These are phyloP conservation scores for Penicillium sclerotigenum DNA, from an alignment of 2,329 filamentous ascomycete species.

Conservation along the genomic window DNA sequence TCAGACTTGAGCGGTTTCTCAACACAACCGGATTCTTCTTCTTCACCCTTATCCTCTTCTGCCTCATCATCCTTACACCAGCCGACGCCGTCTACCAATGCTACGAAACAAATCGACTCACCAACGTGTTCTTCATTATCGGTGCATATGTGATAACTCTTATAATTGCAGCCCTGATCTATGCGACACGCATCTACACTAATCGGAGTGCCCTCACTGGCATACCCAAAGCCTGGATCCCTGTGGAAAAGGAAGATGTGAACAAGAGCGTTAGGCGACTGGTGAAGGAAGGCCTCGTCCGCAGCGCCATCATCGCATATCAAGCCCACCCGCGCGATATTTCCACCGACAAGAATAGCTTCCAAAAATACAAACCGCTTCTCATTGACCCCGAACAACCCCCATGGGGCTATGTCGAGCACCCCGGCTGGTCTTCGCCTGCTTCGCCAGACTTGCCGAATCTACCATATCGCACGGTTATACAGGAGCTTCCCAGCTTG, in stretches of 20 bases:
- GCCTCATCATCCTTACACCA: conserved; percentile 74
- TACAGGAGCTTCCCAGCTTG: conserved; percentile 80
- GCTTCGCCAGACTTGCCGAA: conserved; percentile 69
- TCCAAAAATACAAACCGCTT: conserved; percentile 31
- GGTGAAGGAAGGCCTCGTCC: conserved; percentile 67
- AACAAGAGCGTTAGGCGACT: conserved; percentile 70
- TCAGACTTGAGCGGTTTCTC: conserved; percentile 68
- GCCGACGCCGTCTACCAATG: conserved; percentile 78
- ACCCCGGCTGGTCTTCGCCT: conserved; percentile 85
- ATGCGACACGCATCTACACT: conserved; percentile 79
- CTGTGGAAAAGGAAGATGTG: conserved; percentile 80
- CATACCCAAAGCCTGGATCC: conserved; percentile 84
- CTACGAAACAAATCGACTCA: conserved; percentile 61
- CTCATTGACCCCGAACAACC: conserved; percentile 46
- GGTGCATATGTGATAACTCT: conserved; percentile 72
- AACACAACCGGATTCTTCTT: conserved; percentile 76
- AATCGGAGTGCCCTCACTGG: conserved; percentile 73
- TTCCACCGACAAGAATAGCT: conserved; percentile 38
- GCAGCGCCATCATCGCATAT: conserved; percentile 78
- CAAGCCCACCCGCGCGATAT: conserved; percentile 67
- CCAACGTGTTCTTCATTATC: conserved; percentile 79
- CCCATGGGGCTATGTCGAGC: conserved; percentile 78
- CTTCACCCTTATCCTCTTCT: conserved; percentile 69
- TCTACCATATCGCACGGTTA: conserved; percentile 77
- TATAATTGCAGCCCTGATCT: conserved; percentile 69